Base-by-base conservation (phyloP, 169 alveolate species). In the Plasmodium vinckei region DNA sequence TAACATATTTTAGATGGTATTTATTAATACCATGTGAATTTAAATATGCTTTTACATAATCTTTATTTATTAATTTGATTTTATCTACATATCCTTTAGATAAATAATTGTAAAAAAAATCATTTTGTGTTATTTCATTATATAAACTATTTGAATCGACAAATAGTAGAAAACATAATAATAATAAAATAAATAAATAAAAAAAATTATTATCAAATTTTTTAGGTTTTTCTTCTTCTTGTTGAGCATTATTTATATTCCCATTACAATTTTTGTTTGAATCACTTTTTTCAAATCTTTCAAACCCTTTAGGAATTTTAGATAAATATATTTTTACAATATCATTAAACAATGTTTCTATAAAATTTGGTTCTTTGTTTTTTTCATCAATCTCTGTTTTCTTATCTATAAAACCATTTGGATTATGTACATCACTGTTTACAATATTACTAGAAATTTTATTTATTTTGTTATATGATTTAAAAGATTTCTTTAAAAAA, bases 41-140 rank as follows among this genome's bases (percentile, higher is more conserved):
- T 44, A 68, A 70, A 56, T 95, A 95, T 0, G 73, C 89, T 19
- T 95, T 73, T 61, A 94, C 92, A 70, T 71, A 94, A 39, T 94
- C 96, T 42, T 86, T 90, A 86, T 95, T 92, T 21, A 94, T 95
- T 6, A 95, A 91, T 46, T 94, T 94, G 3, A 95, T 92, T 39
- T 91, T 88, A 5, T 95, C 97, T 53, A 95, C 97, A 46, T 69
- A 90, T n/a, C 97, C 98, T 69, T 91, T 93, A 15, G 93, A 46
- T 39, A 95, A 84, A 71, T 95, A 94, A 61, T 94, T 91, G 33
- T 82, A 65, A 39, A 95, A 53, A 88, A 95, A 95, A 77, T 95
- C 98, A 82, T 95, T 96, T 44, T 94, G 69, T 1, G 97, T 95
- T 19, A 95, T 92, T 72, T 94, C 97, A 73, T 95, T 95, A 67